These are phyloP conservation scores for Phytophthora ohioensis DNA, from an alignment of 352 stramenopile genomes.

Conservation along the genomic window DNA sequence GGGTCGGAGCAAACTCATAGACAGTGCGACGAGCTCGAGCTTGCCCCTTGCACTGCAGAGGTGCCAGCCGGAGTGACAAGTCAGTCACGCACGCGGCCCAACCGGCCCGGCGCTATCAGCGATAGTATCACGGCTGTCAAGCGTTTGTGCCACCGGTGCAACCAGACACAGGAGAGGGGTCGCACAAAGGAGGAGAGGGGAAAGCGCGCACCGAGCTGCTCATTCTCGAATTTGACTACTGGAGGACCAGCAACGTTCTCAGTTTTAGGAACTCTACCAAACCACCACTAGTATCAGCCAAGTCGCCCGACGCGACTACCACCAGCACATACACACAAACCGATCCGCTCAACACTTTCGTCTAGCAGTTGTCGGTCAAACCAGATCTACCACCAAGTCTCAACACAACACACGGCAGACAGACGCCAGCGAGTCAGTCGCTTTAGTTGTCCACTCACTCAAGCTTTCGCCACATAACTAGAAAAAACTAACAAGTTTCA, in stretches of 20 bases:
- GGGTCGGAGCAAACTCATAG: constrained; percentile 44
- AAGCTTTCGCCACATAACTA: constrained; percentile 24
- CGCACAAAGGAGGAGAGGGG: constrained; percentile 20
- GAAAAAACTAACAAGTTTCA: constrained; percentile 17
- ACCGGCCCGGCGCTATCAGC: constrained; percentile 34
- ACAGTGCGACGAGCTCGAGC: constrained; percentile 35
- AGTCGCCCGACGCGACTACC: constrained; percentile 19
- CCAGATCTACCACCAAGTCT: constrained; percentile 29
- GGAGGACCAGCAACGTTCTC: constrained; percentile 16
- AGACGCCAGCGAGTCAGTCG: constrained; percentile 30
- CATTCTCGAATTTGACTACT: constrained; percentile 46
- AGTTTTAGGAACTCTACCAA: constrained; percentile 30
- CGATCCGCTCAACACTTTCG: constrained; percentile 22
- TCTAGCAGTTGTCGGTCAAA: constrained; percentile 32
- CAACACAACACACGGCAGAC: constrained; percentile 22
- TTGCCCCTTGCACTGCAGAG: constrained; percentile 22
- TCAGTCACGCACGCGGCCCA: constrained; percentile 35
- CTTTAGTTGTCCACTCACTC: constrained; percentile 15
- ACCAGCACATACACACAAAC: constrained; percentile 11
- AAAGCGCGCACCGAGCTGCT: constrained; percentile 22
- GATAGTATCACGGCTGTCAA: constrained; percentile 44
- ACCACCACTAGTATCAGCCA: constrained; percentile 4
- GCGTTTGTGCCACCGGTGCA: constrained; percentile 41
- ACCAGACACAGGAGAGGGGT: constrained; percentile 39
- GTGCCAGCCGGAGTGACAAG: constrained; percentile 19